Evolutionary conservation across 495 filamentous ascomycete species (phyloP), one percentile per base, ranked within the genome.

Genomic region (Aspergillus cristatus): DNA sequence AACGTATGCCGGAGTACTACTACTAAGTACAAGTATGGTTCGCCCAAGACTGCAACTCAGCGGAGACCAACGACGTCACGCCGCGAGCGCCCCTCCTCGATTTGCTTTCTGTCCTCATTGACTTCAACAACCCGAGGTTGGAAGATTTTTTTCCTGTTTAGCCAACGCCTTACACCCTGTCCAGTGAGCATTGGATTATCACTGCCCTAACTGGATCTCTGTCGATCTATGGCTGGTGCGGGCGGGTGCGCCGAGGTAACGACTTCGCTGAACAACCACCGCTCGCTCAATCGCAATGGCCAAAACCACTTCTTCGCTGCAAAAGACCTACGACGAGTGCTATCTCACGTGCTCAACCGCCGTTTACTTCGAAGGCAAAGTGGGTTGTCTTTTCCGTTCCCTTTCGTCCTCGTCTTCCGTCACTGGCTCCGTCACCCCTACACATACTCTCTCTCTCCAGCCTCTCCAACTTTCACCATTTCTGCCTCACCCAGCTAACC

Each of bases 281-380:
- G n/a, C n/a, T n/a, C n/a, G n/a, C n/a, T n/a, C n/a, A n/a, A n/a
- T n/a, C n/a, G n/a, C n/a, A n/a, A n/a, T n/a, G n/a, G n/a, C 75
- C 68, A 86, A 81, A 54, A 73, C 75, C 45, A 70, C 77, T 53
- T 81, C 86, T 57, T 78, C 79, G 38, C 71, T 96, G 58, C 91
- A 97, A 69, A 96, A 95, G 74, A 94, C 86, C 39, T 96, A 96
- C 64, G 88, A 97, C 67, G 86, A 96, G 52, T 86, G 84, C 60
- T 94, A 94, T 61, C 68, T 95, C 40, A 84, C 81, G 46, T 94
- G 86, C 59, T 95, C 88, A 1, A 97, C 88, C 7, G 91, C 91
- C 40, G 83, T 95, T 43, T 94, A 94, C 62, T 94, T 91, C 57
- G 88, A 96, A 58, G 79, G 81, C 50, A 82, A 94, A 74, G 87